Evolutionary conservation across 495 filamentous ascomycete species (phyloP).

Genomic region (Bathelium albidoporum): DNA sequence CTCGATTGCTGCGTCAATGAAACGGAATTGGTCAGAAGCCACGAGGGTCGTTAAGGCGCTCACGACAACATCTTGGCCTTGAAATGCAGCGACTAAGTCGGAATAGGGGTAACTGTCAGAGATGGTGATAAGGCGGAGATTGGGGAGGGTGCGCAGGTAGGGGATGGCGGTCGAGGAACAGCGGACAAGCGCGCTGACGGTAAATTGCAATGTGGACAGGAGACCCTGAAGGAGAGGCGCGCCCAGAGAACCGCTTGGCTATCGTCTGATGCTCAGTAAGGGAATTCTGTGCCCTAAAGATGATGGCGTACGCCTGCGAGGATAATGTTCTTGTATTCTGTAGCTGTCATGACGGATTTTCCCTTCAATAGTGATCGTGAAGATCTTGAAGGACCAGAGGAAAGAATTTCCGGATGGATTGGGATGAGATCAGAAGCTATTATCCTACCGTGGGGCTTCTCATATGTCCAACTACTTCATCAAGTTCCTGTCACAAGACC

Average conservation of each 20-base stretch:
- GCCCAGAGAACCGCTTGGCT: slow-evolving; percentile 3
- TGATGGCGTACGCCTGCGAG: slow-evolving; percentile 1
- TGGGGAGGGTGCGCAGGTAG: slow-evolving; percentile 25
- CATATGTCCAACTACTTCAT: not conserved
- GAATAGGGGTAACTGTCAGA: slow-evolving; percentile 49
- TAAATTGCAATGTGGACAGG: slow-evolving; percentile 38
- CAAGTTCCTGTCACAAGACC: not conserved
- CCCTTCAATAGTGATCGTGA: not conserved
- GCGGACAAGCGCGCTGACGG: slow-evolving; percentile 41
- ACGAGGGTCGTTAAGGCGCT: slow-evolving; percentile 24
- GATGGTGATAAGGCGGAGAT: slow-evolving; percentile 1
- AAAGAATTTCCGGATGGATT: not conserved
- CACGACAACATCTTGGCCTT: slow-evolving; percentile 41
- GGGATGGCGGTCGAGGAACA: slow-evolving; percentile 31
- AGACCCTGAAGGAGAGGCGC: slow-evolving; percentile 21
- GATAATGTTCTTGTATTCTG: slow-evolving; percentile 6
- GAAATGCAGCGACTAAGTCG: slow-evolving; percentile 36
- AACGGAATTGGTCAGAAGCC: slow-evolving; percentile 18
- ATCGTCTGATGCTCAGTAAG: not conserved
- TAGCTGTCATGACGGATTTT: not conserved
- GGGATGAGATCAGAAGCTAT: not conserved
- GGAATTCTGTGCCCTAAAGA: not conserved
- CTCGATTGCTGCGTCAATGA: slow-evolving; percentile 30
- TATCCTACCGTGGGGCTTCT: not conserved
- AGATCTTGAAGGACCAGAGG: not conserved